Percentiles rank a stretch among this genome's conserved stretches.
These are phyloP conservation scores for Metschnikowia vanudenii DNA, from an alignment of 805 yeast species.

Conservation along the genomic window DNA sequence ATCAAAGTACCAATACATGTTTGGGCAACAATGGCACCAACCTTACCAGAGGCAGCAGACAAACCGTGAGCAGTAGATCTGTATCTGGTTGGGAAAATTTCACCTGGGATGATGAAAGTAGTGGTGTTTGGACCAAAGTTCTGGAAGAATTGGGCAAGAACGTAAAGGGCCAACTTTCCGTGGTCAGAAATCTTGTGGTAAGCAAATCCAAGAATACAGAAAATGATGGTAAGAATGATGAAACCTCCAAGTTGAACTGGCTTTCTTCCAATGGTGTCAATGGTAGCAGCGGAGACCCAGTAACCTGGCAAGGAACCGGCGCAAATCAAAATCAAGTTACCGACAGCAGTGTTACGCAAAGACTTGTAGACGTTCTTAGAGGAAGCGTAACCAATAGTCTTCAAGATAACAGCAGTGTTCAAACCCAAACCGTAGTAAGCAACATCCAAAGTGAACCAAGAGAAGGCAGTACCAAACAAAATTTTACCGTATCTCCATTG, in stretches of 20 bases:
- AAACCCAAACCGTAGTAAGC: conserved; percentile 88
- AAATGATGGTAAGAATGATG: conserved; percentile 62
- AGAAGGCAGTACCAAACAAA: conserved; percentile 83
- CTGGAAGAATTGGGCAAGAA: conserved; percentile 81
- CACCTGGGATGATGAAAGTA: conserved; percentile 89
- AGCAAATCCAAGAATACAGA: conserved; percentile 82
- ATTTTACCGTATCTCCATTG: conserved; percentile 89
- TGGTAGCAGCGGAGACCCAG: conserved; percentile 78
- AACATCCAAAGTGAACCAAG: conserved; percentile 89
- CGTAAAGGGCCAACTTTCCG: conserved; percentile 74
- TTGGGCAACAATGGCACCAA: conserved; percentile 92
- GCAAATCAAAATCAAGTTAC: conserved; percentile 88
- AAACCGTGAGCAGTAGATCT: conserved; percentile 95
- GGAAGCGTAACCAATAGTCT: conserved; percentile 82
- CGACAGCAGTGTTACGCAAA: conserved; percentile 78
- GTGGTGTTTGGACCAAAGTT: conserved; percentile 94
- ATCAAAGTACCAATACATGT: conserved; percentile 82
- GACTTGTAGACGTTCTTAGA: conserved; percentile 65
- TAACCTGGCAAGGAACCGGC: conserved; percentile 96
- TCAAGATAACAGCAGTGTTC: conserved; percentile 75
- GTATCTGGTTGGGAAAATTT: conserved; percentile 89
- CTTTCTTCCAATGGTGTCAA: conserved; percentile 83
- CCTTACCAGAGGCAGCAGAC: conserved; percentile 88
- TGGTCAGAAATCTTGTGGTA: conserved; percentile 65
- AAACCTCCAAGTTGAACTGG: conserved; percentile 79